Base-by-base conservation (phyloP, 805 yeast species). In the Tetrapisispora namnaoensis region DNA sequence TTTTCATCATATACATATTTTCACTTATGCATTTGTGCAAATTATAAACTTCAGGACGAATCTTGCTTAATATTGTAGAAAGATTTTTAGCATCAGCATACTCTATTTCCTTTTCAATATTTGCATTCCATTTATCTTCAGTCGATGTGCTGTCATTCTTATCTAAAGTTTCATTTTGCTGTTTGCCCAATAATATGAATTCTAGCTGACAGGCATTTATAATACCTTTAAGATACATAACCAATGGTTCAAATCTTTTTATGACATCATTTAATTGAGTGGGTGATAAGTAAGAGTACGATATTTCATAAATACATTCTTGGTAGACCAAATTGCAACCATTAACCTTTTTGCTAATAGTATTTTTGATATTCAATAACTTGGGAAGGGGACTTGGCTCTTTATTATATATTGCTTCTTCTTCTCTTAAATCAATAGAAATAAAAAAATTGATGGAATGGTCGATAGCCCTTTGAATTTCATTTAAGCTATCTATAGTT, bases 181-280 rank as follows among this genome's bases (percentile, higher is more conserved):
- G 46, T 28, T 61, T 56, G 5, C 65, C 68, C 4, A 71, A 50
- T 11, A 71, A 52, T 1, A 73, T 61, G 39, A 67, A 72, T 51
- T 74, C 72, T 16, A 74, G 55, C 49, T 76, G 78, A 44, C 77
- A 74, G 0, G 79, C 73, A 48, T 75, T 76, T 6, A 74, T 64
- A 24, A 75, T 50, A 2, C 77, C 78, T 55, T 66, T 69, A 1
- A 69, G 55, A 42, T 64, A 66, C 36, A 66, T 64, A 4, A 66
- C 51, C 10, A 71, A 58, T 1, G 63, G 54, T 28, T 62, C 61
- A 18, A 74, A 55, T 16, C 58, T 54, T 11, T 65, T 60, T 18
- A 73, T 62, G 2, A 68, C 52, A 4, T 67, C 62, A 40, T 68
- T 65, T 30, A 75, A 52, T 40, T 69, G 70, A 8, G 59, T 56